Evolutionary conservation across 352 stramenopile species (phyloP).

Genomic region (Stramenopiles sp.): DNA sequence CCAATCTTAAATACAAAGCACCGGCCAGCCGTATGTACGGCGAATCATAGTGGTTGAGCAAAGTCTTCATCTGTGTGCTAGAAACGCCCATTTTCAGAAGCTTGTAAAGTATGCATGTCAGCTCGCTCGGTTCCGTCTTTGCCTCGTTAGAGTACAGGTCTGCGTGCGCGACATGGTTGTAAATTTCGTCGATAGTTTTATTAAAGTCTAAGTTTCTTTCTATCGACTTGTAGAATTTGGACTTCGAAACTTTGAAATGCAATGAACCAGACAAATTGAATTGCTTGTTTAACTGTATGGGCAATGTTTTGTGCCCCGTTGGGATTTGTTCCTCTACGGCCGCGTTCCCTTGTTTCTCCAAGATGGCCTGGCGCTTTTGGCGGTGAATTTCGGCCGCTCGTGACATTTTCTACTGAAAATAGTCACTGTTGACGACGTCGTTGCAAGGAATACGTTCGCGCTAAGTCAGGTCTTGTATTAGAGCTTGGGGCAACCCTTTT

Average conservation of each 20-base stretch:
- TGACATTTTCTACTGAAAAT: too few relatives aligned
- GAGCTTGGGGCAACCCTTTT: too few relatives aligned
- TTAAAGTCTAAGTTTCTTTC: neutral
- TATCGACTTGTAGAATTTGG: neutral
- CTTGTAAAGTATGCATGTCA: neutral
- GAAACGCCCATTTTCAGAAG: neutral
- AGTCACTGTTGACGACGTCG: too few relatives aligned
- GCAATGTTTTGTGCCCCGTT: neutral
- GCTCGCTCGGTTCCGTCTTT: neutral
- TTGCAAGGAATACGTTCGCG: neutral
- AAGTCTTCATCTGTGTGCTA: neutral
- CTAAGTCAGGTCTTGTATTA: neutral
- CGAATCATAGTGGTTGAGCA: constrained; percentile 12
- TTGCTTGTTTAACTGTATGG: neutral
- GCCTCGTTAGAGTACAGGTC: neutral
- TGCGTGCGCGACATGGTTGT: neutral
- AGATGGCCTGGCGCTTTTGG: neutral
- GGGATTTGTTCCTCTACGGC: neutral
- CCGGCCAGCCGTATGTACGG: constrained; percentile 6
- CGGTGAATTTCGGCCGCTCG: neutral
- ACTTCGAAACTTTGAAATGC: neutral
- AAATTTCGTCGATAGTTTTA: neutral
- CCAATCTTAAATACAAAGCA: neutral
- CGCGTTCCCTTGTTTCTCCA: neutral
- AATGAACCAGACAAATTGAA: neutral